Evolutionary conservation across 352 stramenopile genomes (phyloP).

Genomic region (Pythium dissimile): DNA sequence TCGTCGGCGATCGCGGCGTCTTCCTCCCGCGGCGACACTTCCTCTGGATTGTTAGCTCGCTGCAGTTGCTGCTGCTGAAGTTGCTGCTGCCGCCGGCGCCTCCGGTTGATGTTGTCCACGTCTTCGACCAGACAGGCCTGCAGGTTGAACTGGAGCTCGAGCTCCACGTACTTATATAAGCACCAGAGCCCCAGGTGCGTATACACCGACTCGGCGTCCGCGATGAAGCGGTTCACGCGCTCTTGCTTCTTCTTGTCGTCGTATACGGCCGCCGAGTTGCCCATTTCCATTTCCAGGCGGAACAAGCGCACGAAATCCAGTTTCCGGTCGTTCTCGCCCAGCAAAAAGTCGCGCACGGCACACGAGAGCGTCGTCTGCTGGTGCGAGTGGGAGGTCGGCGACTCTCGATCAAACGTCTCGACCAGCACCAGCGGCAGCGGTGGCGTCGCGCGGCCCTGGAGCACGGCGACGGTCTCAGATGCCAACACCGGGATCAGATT

Average conservation of each 20-base stretch:
- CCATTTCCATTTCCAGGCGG: slow-evolving; percentile 58
- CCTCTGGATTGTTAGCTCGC: too few relatives aligned
- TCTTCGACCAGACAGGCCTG: slow-evolving; percentile 65
- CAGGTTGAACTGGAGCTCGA: slow-evolving; percentile 74
- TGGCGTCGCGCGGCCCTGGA: slow-evolving; percentile 5
- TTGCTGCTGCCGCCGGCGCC: slow-evolving; percentile 21
- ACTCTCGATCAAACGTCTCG: slow-evolving; percentile 36
- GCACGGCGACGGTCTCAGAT: slow-evolving; percentile 13
- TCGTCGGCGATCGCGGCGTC: too few relatives aligned
- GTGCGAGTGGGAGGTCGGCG: neutral
- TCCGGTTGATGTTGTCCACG: slow-evolving; percentile 55
- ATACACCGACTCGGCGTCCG: slow-evolving; percentile 60
- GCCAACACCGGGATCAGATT: slow-evolving; percentile 51
- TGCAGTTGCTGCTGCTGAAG: slow-evolving; percentile 20
- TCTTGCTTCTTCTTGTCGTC: slow-evolving; percentile 76
- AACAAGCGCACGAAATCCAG: slow-evolving; percentile 64
- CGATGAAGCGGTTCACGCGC: slow-evolving; percentile 67
- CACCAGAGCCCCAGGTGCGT: slow-evolving; percentile 72
- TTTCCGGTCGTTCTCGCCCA: slow-evolving; percentile 66
- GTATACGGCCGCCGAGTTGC: slow-evolving; percentile 66
- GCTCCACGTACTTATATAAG: slow-evolving; percentile 74
- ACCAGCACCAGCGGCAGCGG: slow-evolving; percentile 41
- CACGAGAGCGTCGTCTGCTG: slow-evolving; percentile 11
- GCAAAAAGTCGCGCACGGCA: slow-evolving; percentile 54
- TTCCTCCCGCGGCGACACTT: too few relatives aligned